Percentiles rank a stretch among this genome's conserved stretches.
These are phyloP conservation scores for Diaporthe longicolla DNA, from an alignment of 2,329 filamentous ascomycete species.

Conservation along the genomic window DNA sequence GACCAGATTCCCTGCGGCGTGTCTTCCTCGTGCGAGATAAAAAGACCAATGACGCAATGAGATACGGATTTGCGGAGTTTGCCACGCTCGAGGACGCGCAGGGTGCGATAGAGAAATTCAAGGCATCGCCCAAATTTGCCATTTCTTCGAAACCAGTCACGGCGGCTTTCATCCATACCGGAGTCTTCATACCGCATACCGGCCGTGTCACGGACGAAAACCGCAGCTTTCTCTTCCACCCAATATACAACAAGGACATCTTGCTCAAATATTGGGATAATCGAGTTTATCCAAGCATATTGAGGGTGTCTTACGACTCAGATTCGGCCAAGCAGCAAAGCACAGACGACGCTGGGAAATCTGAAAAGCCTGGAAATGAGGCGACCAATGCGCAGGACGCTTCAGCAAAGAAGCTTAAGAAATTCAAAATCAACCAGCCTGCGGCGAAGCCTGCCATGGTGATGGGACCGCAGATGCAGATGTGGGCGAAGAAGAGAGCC, in stretches of 20 bases:
- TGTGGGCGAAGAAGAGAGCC: constrained; percentile 79
- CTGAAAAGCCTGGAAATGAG: constrained; percentile 45
- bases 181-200: constrained; percentile 84
- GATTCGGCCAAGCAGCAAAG: constrained; percentile 50
- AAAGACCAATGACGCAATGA: constrained; percentile 79
- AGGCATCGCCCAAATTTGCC: constrained; percentile 80
- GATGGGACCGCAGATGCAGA: constrained; percentile 75
- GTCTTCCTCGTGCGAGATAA: constrained; percentile 84
- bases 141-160: constrained; percentile 81
- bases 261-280: constrained; percentile 84
- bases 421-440: constrained; percentile 62
- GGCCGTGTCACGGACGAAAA: constrained; percentile 68
- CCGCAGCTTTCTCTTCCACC: constrained; percentile 77
- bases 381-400: constrained; percentile 51
- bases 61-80: constrained; percentile 89
- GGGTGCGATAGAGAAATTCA: constrained; percentile 80
- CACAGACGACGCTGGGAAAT: constrained; percentile 33
- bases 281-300: constrained; percentile 78
- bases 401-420: constrained; percentile 67
- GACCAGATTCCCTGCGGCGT: constrained; percentile 80
- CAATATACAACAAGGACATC: constrained; percentile 76
- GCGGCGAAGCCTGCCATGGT: constrained; percentile 65
- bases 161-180: constrained; percentile 84
- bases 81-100: constrained; percentile 81
- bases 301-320: constrained; percentile 69